A percentile compares a stretch with the other conserved stretches of the same genome.
phyloP scores from a whole-genome alignment of 2,329 filamentous ascomycete genomes.

The Ophiostoma montium region DNA sequence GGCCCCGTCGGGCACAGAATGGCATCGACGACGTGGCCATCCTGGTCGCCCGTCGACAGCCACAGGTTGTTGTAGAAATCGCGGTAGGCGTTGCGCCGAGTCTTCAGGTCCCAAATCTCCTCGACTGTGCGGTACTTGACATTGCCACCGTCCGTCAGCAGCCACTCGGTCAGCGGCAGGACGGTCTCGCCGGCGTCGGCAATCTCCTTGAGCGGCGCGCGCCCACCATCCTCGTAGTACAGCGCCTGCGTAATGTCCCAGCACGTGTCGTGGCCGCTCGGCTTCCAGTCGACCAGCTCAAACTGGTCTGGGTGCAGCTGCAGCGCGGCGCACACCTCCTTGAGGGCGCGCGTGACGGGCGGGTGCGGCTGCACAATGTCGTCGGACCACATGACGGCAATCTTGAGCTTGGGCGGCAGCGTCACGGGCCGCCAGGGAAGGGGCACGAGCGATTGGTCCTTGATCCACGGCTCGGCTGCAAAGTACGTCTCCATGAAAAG shows the following conservation, averaged over 20 bases:
- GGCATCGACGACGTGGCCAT: slow-evolving; percentile 6
- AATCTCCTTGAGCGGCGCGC: slow-evolving; percentile 31
- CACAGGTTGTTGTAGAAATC: slow-evolving; percentile 49
- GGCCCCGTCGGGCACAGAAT: slow-evolving; percentile 3
- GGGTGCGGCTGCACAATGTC: slow-evolving; percentile 36
- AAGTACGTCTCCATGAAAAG: slow-evolving; percentile 41
- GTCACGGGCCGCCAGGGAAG: slow-evolving; percentile 45
- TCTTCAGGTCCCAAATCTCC: slow-evolving; percentile 30
- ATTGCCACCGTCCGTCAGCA: slow-evolving; percentile 20
- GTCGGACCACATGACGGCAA: slow-evolving; percentile 41
- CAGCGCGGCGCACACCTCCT: slow-evolving; percentile 25
- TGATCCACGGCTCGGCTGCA: slow-evolving; percentile 45
- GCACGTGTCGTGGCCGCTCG: slow-evolving; percentile 31
- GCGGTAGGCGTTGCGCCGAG: slow-evolving; percentile 24
- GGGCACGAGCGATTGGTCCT: slow-evolving; percentile 45
- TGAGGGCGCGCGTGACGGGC: slow-evolving; percentile 40
- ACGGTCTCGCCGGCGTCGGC: slow-evolving; percentile 39
- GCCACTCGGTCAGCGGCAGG: slow-evolving; percentile 25
- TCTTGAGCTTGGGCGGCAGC: slow-evolving; percentile 27
- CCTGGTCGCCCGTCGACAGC: slow-evolving; percentile 34
- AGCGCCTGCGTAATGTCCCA: slow-evolving; percentile 24
- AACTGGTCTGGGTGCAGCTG: slow-evolving; percentile 29
- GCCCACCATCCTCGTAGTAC: slow-evolving; percentile 20
- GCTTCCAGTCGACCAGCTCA: slow-evolving; percentile 35
- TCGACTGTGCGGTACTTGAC: slow-evolving; percentile 16